Evolutionary conservation across 2,329 filamentous ascomycete genomes (phyloP), one percentile per base, ranked within the genome.

Genomic region (Microdochium bolleyi): DNA sequence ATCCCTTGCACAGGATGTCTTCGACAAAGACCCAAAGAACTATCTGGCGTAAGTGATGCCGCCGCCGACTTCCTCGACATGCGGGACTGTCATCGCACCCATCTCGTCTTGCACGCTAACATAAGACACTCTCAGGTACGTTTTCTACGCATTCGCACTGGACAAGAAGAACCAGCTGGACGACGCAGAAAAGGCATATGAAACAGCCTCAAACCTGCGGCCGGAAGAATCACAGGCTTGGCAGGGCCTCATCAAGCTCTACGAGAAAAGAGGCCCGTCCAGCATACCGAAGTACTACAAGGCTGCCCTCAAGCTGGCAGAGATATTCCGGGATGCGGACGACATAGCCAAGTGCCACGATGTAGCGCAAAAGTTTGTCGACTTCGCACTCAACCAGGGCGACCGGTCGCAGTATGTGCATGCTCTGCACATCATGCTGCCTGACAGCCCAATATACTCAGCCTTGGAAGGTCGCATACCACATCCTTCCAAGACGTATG

Each of bases 231-330:
- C 83, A n/a, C 88, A 92, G 62, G 88, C 88, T 58, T 97, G 89
- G 90, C 88, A 96, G 66, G 94, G 94, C 1, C 75, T 99, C 48
- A 80, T 94, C 67, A 88, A 85, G 62, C 70, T 97, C 27, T 96
- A 90, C 65, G 89, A 96, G 70, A 87, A 83, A 61, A 87, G 91
- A 63, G 85, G 82, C 16, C 69, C 74, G 27, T 77, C 79, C 52
- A 88, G 86, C 61, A 72, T 97, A 14, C 77, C 82, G 52, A 79
- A 85, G 49, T 96, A 96, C 64, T 85, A 87, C 49, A 73, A 83
- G 48, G 88, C 88, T 1, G 87, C 85, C 2, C 68, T 91, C 54
- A 84, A 79, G 55, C 75, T 97, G 48, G 90, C 89, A 8, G 78
- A 85, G 52, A 83, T 96, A 50, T 91, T 88, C 61, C 79, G 81